These are phyloP conservation scores for Hypoxylon perforatum DNA, from an alignment of 495 filamentous ascomycete species.

Conservation along the genomic window DNA sequence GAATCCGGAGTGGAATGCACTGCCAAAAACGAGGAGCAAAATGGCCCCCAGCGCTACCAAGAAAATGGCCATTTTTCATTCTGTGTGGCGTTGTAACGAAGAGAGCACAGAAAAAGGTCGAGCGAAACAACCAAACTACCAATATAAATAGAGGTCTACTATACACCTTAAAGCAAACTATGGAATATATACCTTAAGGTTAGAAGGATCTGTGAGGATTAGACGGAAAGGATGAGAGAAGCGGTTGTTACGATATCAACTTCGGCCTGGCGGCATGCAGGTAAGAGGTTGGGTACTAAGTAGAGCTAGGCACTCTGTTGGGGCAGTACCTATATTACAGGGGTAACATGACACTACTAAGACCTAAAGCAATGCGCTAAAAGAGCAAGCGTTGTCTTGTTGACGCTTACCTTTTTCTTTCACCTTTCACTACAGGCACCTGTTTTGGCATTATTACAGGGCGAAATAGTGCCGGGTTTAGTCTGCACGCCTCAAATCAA, in stretches of 20 bases:
- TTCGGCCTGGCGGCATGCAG: no score
- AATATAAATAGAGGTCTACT: not conserved
- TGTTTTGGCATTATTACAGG: no score
- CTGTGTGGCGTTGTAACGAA: not conserved
- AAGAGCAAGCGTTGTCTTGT: no score
- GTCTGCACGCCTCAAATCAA: no score
- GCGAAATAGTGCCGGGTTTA: no score
- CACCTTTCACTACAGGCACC: no score
- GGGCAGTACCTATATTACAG: no score
- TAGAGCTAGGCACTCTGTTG: no score
- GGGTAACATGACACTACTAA: no score
- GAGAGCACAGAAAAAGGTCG: not conserved
- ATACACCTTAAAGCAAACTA: not conserved
- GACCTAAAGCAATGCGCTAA: no score
- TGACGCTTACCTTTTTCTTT: no score
- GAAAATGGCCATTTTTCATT: conserved; percentile 10
- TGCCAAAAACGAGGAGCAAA: conserved; percentile 9
- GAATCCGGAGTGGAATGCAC: conserved; percentile 11
- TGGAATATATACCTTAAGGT: not conserved
- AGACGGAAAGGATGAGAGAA: not conserved
- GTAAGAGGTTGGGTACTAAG: no score
- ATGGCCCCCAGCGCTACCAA: conserved; percentile 9
- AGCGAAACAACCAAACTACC: not conserved
- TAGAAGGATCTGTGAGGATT: not conserved
- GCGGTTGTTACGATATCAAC: not conserved